Conservation (phyloP, 768 basidiomycete genomes). For the Mycena chlorophos region DNA sequence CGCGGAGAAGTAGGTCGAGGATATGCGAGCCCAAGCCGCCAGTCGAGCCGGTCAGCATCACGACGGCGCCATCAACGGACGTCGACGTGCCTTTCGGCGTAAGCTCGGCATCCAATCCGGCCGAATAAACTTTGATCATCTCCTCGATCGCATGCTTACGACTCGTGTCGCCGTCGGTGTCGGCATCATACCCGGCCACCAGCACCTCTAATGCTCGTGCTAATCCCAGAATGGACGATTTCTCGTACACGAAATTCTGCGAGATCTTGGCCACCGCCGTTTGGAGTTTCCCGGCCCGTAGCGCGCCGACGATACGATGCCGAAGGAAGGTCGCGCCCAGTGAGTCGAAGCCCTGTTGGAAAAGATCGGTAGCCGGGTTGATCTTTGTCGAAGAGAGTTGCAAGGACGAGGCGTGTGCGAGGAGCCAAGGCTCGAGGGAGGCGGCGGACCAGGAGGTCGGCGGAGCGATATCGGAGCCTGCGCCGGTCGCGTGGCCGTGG, state of each 20-base stretch:
- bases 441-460: conserved; percentile 20
- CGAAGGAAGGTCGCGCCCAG: conserved; percentile 40
- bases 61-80: conserved; percentile 19
- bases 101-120: conserved; percentile 18
- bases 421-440: conserved; percentile 24
- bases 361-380: conserved; percentile 25
- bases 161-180: not conserved
- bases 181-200: conserved; percentile 3
- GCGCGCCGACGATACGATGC: conserved; percentile 37
- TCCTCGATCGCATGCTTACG: conserved; percentile 27
- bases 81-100: not conserved
- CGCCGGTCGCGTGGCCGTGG: no score
- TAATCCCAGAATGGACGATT: conserved; percentile 37
- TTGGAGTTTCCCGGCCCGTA: no score
- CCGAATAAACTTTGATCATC: conserved; percentile 39
- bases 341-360: conserved; percentile 39
- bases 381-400: conserved; percentile 15
- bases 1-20: conserved; percentile 29
- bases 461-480: conserved; percentile 14
- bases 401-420: conserved; percentile 22
- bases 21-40: conserved; percentile 41
- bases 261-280: conserved; percentile 23
- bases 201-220: conserved; percentile 29
- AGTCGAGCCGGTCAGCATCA: conserved; percentile 42
- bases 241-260: conserved; percentile 46